Percentiles rank a stretch among this genome's conserved stretches.
These are phyloP conservation scores for Pleurotus giganteus DNA, from an alignment of 768 basidiomycete species.

Conservation along the genomic window DNA sequence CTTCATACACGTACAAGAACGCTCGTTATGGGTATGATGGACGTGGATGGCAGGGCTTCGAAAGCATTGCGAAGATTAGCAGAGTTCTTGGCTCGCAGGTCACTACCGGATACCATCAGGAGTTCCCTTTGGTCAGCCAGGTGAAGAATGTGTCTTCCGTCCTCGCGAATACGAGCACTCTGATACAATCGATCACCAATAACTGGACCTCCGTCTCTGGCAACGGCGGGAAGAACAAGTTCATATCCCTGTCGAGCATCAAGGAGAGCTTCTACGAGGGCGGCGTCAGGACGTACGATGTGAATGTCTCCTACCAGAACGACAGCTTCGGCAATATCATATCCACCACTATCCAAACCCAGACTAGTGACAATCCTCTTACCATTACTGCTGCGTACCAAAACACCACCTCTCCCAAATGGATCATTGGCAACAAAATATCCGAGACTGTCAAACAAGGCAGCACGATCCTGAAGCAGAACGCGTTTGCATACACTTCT, in stretches of 20 bases:
- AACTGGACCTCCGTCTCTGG: constrained; percentile 1
- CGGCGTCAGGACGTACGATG: neutral
- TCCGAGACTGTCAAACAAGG: neutral
- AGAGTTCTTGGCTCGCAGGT: neutral
- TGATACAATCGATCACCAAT: neutral
- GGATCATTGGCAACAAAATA: constrained; percentile 13
- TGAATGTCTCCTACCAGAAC: neutral
- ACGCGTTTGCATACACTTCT: neutral
- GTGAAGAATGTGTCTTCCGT: neutral
- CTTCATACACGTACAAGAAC: neutral
- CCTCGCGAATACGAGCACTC: neutral
- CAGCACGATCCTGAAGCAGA: constrained; percentile 1
- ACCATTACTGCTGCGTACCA: constrained; percentile 5
- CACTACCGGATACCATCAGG: neutral
- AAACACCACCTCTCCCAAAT: neutral
- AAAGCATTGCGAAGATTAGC: neutral
- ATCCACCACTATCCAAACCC: constrained; percentile 1
- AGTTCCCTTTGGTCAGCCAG: neutral
- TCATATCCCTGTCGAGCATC: neutral
- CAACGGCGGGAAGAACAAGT: neutral
- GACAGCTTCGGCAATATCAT: constrained; percentile 10
- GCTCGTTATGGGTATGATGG: neutral
- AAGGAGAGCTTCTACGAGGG: constrained; percentile 2
- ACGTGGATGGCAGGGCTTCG: constrained; percentile 1
- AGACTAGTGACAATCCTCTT: constrained; percentile 5